Evolutionary conservation across 2,329 filamentous ascomycete species (phyloP), one percentile per base, ranked within the genome.

Genomic region (Fonsecaea pugnacius): DNA sequence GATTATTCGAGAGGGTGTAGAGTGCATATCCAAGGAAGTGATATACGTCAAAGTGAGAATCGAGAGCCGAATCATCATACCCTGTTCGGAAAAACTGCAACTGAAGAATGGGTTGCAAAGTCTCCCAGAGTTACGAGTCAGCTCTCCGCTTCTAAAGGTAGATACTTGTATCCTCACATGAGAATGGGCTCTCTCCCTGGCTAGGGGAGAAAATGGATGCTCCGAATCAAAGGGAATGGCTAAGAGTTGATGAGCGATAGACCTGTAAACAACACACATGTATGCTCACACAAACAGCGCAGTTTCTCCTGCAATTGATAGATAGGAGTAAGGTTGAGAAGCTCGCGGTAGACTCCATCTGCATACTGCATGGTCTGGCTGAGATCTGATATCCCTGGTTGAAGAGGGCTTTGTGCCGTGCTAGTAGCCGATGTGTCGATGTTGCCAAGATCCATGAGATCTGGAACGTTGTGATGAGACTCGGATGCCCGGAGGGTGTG

Each of bases 11-110:
- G 24, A 52, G 48, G 12, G 21, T 5, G 12, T 52, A 52, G 16
- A 52, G 48, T 52, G 48, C 48, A 14, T 18, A 14, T 18, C n/a
- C 7, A 14, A 52, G 48, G 24, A 52, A 52, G 48, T 52, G n/a
- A 30, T 18, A 52, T 52, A 30, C 24, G 24, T 52, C 48, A 30
- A 52, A 52, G 24, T 52, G n/a, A 12, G 16, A 27, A 30, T 18
- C 24, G 24, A 52, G 48, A 10, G 48, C 48, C 24, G 48, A 18
- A n/a, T n/a, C n/a, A 27, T 52, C 12, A 30, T 18, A 18, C 6
- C 12, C n/a, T 5, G 16, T n/a, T 52, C 24, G 48, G 12, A 16
- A 52, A 52, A 52, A 52, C 16, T 21, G 2, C 3, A 24, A 52
- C 16, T 14, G 48, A 52, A 27, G 7, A 30, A 5, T 4, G 24